Conservation (phyloP, 176 grass and related monocot species). For the Aegilops sharonensis region DNA sequence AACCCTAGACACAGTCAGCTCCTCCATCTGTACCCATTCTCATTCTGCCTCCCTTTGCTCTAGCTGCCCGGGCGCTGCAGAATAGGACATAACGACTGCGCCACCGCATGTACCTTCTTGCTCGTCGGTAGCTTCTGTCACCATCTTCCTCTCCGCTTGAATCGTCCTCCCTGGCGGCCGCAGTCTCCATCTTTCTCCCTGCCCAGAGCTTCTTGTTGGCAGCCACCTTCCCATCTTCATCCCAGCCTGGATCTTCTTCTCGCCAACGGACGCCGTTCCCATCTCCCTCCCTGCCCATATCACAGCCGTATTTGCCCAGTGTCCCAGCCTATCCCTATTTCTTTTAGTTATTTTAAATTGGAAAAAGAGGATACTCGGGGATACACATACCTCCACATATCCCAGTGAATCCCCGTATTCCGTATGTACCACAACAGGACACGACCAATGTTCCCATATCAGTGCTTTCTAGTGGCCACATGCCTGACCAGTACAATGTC, state of each 20-base stretch:
- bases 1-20: neutral
- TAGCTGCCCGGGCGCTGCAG: neutral
- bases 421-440: neutral
- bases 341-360: neutral
- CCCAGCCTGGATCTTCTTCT: no score
- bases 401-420: neutral
- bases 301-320: neutral
- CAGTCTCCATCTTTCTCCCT: neutral
- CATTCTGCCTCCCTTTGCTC: neutral
- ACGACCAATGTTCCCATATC: neutral
- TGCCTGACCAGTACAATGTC: neutral
- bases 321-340: neutral
- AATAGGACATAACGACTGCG: neutral
- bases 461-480: neutral
- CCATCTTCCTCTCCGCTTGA: neutral
- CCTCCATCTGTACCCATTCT: neutral
- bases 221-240: neutral
- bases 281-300: neutral
- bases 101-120: neutral
- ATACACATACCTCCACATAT: neutral
- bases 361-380: neutral
- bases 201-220: neutral
- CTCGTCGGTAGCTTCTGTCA: neutral
- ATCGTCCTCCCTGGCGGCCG: neutral
- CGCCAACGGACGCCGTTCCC: neutral